Evolutionary conservation across 1,139 yeast genomes (phyloP), one percentile per base, ranked within the genome.

Genomic region (Arxiozyma slooffiae): DNA sequence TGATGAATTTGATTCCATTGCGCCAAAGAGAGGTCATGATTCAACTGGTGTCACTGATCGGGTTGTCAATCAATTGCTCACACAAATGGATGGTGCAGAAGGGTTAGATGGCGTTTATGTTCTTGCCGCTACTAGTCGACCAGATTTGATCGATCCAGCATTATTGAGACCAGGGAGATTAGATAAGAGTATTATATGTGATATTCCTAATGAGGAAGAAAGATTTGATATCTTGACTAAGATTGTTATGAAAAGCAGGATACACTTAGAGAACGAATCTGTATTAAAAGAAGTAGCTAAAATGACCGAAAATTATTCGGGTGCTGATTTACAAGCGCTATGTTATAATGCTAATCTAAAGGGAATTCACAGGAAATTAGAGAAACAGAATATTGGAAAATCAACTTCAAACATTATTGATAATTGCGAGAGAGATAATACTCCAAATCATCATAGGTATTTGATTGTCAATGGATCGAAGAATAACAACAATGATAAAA

Each of bases 51-150:
- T 92, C 5, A 92, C 98, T 1, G 98, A 92, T 66, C 78, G 98
- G 62, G 97, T 92, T 41, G 98, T 92, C 41, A 94, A 94, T 68
- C 98, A 92, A 66, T 80, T 92, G 82, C 78, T 92, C 62, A 92
- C 98, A 0, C 97, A 94, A 66, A 89, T 92, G 96, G 99, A 92
- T 69, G 99, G 99, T 71, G 97, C 97, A 1, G 98, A 92, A 67
- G 97, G 97, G 0, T 72, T 90, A 38, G 97, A 90, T 61, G 97
- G 97, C 0, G 98, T 94, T 3, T 92, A 92, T 63, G 96, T 94
- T 0, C 73, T 92, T 36, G 98, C 97, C 0, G 98, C 98, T 0
- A 94, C 98, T 0, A 82, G 92, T 60, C 76, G 98, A 60, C 97
- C 97, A 0, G 97, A 92, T 63, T 75, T 92, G 60, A 90, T 94